Conservation (phyloP, 176 grass and related monocot species). For the Hyparrhenia diplandra region DNA sequence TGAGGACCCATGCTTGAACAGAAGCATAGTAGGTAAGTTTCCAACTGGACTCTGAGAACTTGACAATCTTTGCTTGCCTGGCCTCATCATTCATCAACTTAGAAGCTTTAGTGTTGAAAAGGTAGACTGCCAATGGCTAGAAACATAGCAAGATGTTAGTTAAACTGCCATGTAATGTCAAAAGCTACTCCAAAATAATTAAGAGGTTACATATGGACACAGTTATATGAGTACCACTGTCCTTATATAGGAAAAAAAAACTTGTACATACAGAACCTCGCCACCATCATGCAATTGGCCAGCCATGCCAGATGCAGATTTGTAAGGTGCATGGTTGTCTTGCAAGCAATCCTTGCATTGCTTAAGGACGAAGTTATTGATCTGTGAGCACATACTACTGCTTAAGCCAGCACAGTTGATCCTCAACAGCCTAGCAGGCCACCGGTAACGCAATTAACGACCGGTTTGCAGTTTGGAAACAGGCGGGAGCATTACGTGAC, state of each 20-base stretch:
- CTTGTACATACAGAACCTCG: background rate
- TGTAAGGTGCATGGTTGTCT: background rate
- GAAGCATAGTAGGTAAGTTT: slow-evolving; percentile 89
- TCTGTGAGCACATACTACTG: background rate
- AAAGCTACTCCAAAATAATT: background rate
- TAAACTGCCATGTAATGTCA: background rate
- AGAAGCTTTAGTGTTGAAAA: slow-evolving; percentile 58
- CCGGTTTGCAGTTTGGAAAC: background rate
- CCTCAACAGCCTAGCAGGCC: background rate
- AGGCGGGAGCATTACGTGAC: background rate
- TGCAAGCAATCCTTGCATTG: background rate
- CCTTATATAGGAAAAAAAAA: background rate
- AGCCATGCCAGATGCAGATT: slow-evolving; percentile 15
- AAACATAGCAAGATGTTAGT: slow-evolving; percentile 12
- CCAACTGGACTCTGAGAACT: slow-evolving; percentile 99
- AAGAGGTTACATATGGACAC: background rate
- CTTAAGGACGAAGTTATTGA: background rate
- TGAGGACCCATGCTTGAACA: slow-evolving; percentile 83
- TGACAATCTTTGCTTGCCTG: slow-evolving; percentile 60
- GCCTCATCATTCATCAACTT: slow-evolving; percentile 59
- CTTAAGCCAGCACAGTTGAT: slow-evolving; percentile 16
- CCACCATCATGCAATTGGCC: background rate
- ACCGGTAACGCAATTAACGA: slow-evolving; percentile 14
- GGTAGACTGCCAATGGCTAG: slow-evolving; percentile 68
- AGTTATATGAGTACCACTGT: background rate